Percentiles rank a stretch among this genome's conserved stretches.
Evolutionary conservation across 306 rosid genomes (phyloP).

Genomic region (Purshia tridentata): DNA sequence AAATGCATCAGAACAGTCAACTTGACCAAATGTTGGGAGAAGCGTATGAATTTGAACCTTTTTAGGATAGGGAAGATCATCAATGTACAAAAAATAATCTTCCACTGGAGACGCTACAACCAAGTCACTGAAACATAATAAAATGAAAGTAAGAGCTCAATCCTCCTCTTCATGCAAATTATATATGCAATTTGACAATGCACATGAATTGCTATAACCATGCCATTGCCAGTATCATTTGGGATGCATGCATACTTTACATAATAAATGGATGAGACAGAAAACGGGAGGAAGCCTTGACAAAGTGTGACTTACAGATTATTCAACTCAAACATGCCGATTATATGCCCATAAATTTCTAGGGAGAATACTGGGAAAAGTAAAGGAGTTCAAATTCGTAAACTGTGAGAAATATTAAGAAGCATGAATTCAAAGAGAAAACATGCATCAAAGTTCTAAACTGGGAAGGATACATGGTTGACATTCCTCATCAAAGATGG

Average conservation of each 20-base stretch:
- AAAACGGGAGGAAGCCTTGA: constrained; percentile 11
- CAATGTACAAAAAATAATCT: constrained; percentile 83
- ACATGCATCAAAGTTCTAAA: constrained; percentile 23
- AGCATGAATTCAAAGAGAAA: constrained; percentile 22
- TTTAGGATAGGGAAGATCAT: constrained; percentile 55
- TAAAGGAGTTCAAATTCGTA: constrained; percentile 48
- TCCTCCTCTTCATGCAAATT: background rate
- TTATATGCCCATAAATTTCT: constrained; percentile 83
- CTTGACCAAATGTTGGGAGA: constrained; percentile 12
- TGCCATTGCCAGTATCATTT: constrained; percentile 15
- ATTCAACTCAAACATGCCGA: constrained; percentile 97
- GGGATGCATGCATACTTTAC: constrained; percentile 18
- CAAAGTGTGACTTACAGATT: constrained; percentile 64
- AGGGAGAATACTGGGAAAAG: constrained; percentile 79
- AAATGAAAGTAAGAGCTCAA: constrained; percentile 18
- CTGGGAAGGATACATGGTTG: constrained; percentile 80
- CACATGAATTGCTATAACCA: background rate
- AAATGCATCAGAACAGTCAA: constrained; percentile 13
- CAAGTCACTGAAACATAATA: constrained; percentile 71
- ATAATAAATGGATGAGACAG: constrained; percentile 18
- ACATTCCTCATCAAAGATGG: constrained; percentile 78
- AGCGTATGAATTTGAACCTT: constrained; percentile 55
- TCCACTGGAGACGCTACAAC: constrained; percentile 94
- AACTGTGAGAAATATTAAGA: constrained; percentile 18
- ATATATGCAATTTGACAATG: background rate